Evolutionary conservation across 2,329 filamentous ascomycete genomes (phyloP), one percentile per base, ranked within the genome.

Genomic region (Microascus cirrosus): DNA sequence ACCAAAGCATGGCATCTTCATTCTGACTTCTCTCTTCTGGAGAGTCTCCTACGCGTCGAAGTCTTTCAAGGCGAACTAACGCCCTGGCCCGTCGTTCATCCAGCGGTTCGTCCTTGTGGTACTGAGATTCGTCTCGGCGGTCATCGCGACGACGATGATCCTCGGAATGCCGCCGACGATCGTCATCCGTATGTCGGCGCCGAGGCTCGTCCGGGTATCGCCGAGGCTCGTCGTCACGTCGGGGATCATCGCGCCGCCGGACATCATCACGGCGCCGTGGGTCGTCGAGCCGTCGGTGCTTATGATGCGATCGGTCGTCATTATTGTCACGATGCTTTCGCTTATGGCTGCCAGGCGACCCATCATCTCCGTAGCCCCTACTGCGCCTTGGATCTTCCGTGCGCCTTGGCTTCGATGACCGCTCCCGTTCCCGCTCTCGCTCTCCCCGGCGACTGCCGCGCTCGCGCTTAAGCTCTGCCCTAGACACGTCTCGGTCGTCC

Each of bases 401-500:
- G 52, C 79, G 77, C 24, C 80, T 76, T 58, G 78, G 74, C 63
- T 81, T 81, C 51, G 73, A 70, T 55, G 71, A 70, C 20, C 76
- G 76, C 18, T 82, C 79, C 53, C 78, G 74, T 42, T 76, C 54
- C 7, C 59, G 61, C 24, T 62, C 61, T 5, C 45, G 45, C n/a
- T 50, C 45, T 50, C 45, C 45, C 69, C 53, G 80, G 77, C 34
- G 76, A 58, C 58, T 56, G 6, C 76, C 79, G 60, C 85, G 80
- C 67, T 85, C 86, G 55, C 83, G 77, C 70, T 86, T 86, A 56
- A 75, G 70, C 42, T 85, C 82, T 1, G 77, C 75, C 25, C 79
- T 72, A 1, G 77, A 76, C 3, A 76, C 75, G 34, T 74, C 74
- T 42, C 77, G 73, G 20, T 83, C 81, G 13, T 80, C 78, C 15